Base-by-base conservation (phyloP, 2,329 filamentous ascomycete species). In the Alternaria ventricosa region DNA sequence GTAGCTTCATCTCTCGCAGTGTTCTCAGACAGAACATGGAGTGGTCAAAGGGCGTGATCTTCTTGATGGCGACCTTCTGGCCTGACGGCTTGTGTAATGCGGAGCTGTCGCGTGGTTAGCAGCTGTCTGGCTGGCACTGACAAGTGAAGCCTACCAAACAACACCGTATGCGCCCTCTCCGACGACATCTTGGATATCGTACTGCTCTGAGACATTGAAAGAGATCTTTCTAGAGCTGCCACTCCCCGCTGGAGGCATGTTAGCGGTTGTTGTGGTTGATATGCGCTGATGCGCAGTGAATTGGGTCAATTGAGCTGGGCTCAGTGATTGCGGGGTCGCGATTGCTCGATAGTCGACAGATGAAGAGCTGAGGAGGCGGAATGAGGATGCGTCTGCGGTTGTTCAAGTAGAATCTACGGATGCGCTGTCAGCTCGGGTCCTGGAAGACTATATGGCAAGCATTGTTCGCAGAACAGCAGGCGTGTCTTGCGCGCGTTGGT, bases 21-120 rank as follows among this genome's bases (percentile, higher is more conserved):
- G 96, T 99, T 80, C 96, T 88, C 76, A 99, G 85, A 81, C 95
- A 97, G 87, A 97, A 97, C 94, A 97, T 97, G 80, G 94, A 97
- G 81, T 98, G 96, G 78, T 99, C 96, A 82, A 99, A 99, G 6
- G 96, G 96, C 0, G 94, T 98, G 77, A 99, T 99, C 88, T 99
- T 99, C 87, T 99, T 99, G 87, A 99, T 99, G 65, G 96, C 96
- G 64, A 99, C 96, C 84, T 98, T 98, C 83, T 99, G 96, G 67
- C 94, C 91, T 0, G 96, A 98, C 22, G 96, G 96, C 84, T 98
- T 98, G 86, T 99, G 96, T 72, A 98, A 90, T 61, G 96, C 96
- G 65, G 96, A 99, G 84, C 94, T 97, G 74, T 66, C 47, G 44
- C 28, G 22, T 20, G 41, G 65, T 80, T 61, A 79, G 69, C 46